Percentiles rank a stretch among this genome's conserved stretches.
Conservation (phyloP, 352 stramenopile genomes). For the Pythium oligandrum region DNA sequence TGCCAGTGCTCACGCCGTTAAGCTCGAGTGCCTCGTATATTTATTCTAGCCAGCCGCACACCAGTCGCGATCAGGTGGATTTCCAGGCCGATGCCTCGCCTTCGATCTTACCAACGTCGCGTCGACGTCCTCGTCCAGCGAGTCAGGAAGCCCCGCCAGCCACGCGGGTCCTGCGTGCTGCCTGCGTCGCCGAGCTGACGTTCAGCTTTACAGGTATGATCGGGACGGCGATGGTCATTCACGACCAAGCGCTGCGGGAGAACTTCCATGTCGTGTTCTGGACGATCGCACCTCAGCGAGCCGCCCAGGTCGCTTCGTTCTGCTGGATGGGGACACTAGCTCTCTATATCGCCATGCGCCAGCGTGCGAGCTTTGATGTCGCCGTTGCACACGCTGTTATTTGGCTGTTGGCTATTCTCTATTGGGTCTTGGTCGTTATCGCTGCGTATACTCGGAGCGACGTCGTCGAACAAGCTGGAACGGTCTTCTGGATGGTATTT, state of each 20-base stretch:
- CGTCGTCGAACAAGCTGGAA: constrained; percentile 38
- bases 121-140: no score
- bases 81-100: background rate
- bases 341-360: constrained; percentile 62
- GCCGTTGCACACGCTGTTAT: constrained; percentile 71
- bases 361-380: constrained; percentile 60
- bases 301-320: constrained; percentile 73
- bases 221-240: constrained; percentile 49
- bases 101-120: no score
- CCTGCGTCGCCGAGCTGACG: constrained; percentile 64
- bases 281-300: constrained; percentile 66
- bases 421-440: constrained; percentile 71
- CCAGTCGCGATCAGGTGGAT: constrained; percentile 15
- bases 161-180: constrained; percentile 59
- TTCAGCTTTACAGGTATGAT: constrained; percentile 65
- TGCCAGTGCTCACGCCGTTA: no score
- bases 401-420: constrained; percentile 74
- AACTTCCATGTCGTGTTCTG: constrained; percentile 71
- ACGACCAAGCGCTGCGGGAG: constrained; percentile 14
- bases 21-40: no score
- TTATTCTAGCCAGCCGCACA: constrained; percentile 2
- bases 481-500: constrained; percentile 74
- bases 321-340: constrained; percentile 72
- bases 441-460: constrained; percentile 49
- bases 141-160: constrained; percentile 30